These are phyloP conservation scores for Leishmania turanica DNA, from an alignment of 208 protist species.

Conservation along the genomic window DNA sequence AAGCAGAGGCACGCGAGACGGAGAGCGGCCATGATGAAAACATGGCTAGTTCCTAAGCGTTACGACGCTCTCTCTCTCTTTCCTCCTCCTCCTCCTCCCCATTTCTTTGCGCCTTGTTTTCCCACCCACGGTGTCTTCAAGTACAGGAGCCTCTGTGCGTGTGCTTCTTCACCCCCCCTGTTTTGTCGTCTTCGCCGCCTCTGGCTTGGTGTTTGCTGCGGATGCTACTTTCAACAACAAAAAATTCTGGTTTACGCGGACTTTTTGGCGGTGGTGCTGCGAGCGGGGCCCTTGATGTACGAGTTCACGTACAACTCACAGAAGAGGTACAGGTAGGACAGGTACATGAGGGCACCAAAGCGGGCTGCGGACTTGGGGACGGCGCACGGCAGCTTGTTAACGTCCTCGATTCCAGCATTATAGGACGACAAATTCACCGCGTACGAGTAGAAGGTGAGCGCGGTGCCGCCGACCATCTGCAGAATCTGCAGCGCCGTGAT, in stretches of 20 bases:
- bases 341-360: constrained; percentile 88
- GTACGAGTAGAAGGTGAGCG: constrained; percentile 57
- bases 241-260: constrained; percentile 22
- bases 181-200: background rate
- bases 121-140: background rate
- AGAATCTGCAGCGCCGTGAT: constrained; percentile 90
- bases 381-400: constrained; percentile 50
- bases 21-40: background rate
- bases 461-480: constrained; percentile 90
- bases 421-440: constrained; percentile 40
- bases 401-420: constrained; percentile 41
- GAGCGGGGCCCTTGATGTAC: constrained; percentile 55
- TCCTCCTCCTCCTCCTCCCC: background rate
- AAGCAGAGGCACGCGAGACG: background rate
- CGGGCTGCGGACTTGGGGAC: constrained; percentile 48
- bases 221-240: background rate
- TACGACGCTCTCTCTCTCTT: background rate
- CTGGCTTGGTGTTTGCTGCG: no score
- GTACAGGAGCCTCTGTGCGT: background rate
- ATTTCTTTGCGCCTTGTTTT: background rate
- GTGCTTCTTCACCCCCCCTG: background rate
- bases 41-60: background rate
- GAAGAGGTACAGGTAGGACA: constrained; percentile 92
- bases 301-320: constrained; percentile 79
- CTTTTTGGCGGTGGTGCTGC: constrained; percentile 31